phyloP scores from a whole-genome alignment of 2,329 filamentous ascomycete species.

The Aureobasidium sp. region DNA sequence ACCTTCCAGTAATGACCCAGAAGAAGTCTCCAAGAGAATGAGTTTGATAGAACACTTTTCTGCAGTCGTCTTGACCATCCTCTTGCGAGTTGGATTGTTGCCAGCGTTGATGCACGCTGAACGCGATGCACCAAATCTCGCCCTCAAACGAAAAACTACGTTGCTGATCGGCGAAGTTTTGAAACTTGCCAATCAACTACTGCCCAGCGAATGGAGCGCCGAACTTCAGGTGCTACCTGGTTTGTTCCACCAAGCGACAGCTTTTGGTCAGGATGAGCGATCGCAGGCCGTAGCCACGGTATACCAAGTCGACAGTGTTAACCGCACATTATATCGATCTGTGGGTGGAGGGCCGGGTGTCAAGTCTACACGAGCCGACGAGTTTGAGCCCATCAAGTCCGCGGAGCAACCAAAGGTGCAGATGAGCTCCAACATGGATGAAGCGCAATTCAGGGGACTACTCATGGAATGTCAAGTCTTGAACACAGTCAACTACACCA shows the following conservation, averaged over 20 bases:
- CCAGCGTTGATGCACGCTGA: slow-evolving; percentile 50
- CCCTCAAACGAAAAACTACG: slow-evolving; percentile 78
- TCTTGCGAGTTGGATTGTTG: slow-evolving; percentile 69
- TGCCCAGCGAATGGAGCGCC: slow-evolving; percentile 74
- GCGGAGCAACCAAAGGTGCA: slow-evolving; percentile 43
- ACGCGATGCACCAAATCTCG: slow-evolving; percentile 57
- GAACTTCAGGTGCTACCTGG: slow-evolving; percentile 82
- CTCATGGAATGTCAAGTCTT: slow-evolving; percentile 76
- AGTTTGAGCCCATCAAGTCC: slow-evolving; percentile 22
- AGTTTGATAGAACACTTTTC: slow-evolving; percentile 94
- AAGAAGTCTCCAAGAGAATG: slow-evolving; percentile 52
- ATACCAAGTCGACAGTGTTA: slow-evolving; percentile 97
- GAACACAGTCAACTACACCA: slow-evolving; percentile 79
- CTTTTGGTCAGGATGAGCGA: slow-evolving; percentile 61
- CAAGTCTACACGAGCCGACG: slow-evolving; percentile 1
- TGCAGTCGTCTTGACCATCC: slow-evolving; percentile 72
- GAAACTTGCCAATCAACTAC: slow-evolving; percentile 75
- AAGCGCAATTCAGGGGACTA: slow-evolving; percentile 52
- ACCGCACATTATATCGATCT: slow-evolving; percentile 79
- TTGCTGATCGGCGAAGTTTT: slow-evolving; percentile 84
- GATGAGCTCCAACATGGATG: slow-evolving; percentile 52
- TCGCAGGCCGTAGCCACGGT: slow-evolving; percentile 82
- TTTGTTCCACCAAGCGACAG: slow-evolving; percentile 66
- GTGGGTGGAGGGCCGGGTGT: slow-evolving; percentile 12
- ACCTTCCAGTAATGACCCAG: slow-evolving; percentile 50